Conservation (phyloP, 805 yeast genomes). For the Wickerhamomyces alni region DNA sequence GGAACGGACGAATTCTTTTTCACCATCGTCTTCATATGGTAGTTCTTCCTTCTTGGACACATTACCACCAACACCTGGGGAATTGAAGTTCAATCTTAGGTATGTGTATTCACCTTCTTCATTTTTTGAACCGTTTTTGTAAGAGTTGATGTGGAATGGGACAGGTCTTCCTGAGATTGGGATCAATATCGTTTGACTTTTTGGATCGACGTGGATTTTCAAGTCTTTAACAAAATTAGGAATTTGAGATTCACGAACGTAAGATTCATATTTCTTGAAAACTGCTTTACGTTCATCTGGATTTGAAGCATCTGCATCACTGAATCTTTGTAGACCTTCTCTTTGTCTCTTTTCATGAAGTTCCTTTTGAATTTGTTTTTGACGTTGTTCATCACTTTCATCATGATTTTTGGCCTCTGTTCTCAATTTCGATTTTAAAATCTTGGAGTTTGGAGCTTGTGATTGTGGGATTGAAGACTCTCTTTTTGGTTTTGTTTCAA, state of each 20-base stretch:
- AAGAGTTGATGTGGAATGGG: conserved; percentile 93
- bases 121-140: conserved; percentile 88
- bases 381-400: conserved; percentile 72
- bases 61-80: conserved; percentile 83
- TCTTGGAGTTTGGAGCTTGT: conserved; percentile 43
- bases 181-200: conserved; percentile 79
- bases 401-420: conserved; percentile 68
- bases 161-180: conserved; percentile 96
- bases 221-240: conserved; percentile 80
- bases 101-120: conserved; percentile 96
- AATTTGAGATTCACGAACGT: conserved; percentile 87
- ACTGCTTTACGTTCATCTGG: conserved; percentile 54
- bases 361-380: conserved; percentile 76
- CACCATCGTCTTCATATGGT: conserved; percentile 86
- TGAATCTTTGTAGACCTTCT: conserved; percentile 78
- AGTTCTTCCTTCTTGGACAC: conserved; percentile 66
- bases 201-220: conserved; percentile 80
- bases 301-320: conserved; percentile 70
- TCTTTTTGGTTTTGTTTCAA: conserved; percentile 26
- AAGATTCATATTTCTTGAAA: conserved; percentile 92
- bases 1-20: conserved; percentile 80
- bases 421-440: conserved; percentile 72
- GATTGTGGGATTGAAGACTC: conserved; percentile 25
- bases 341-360: conserved; percentile 81
- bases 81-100: conserved; percentile 82